phyloP scores from a whole-genome alignment of 2,329 filamentous ascomycete genomes.

The Alternaria consortialis region DNA sequence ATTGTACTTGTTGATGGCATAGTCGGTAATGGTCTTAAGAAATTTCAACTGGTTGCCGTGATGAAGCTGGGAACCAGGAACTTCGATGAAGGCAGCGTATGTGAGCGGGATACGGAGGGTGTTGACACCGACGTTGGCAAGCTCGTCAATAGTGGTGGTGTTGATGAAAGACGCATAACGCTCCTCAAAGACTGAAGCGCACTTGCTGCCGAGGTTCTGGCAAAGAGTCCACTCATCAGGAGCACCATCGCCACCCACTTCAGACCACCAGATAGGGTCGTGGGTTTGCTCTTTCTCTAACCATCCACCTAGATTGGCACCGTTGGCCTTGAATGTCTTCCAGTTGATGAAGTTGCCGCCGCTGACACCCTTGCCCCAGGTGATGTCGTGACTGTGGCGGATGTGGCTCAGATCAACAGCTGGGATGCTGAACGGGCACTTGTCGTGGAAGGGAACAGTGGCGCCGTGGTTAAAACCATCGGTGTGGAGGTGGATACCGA shows the following conservation, averaged over 20 bases:
- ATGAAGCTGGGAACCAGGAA: constrained; percentile 47
- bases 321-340: constrained; percentile 28
- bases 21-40: constrained; percentile 44
- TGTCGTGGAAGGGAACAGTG: not conserved
- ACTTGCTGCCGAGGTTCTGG: constrained; percentile 38
- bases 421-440: not conserved
- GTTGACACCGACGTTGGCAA: constrained; percentile 45
- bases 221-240: constrained; percentile 51
- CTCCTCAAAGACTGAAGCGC: constrained; percentile 40
- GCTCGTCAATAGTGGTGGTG: constrained; percentile 42
- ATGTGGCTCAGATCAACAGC: not conserved
- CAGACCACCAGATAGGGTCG: constrained; percentile 25
- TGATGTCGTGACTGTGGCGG: not conserved
- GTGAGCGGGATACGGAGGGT: constrained; percentile 50
- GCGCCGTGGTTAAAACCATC: not conserved
- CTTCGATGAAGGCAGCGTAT: constrained; percentile 50
- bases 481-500: not conserved
- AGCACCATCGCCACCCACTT: constrained; percentile 15
- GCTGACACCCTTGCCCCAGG: not conserved
- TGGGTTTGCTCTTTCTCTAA: constrained; percentile 40
- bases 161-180: constrained; percentile 45
- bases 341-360: constrained; percentile 20
- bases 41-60: constrained; percentile 42
- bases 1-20: constrained; percentile 48
- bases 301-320: constrained; percentile 47